Percentiles rank a stretch among this genome's conserved stretches.
Conservation (phyloP, 805 yeast genomes). For the Vanderwaltozyma polyspora region DNA sequence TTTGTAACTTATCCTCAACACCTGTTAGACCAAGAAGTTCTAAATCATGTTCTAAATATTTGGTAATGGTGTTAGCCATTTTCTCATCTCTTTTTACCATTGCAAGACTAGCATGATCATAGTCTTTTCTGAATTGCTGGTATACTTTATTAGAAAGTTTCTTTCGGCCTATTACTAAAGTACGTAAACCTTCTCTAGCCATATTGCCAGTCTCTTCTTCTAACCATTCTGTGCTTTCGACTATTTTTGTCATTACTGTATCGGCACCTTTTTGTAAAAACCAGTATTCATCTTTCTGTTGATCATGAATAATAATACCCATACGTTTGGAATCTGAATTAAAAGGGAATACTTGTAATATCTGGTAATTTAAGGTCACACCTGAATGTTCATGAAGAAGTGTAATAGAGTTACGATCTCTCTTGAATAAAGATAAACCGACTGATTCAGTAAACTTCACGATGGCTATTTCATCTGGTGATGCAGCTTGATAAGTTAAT, state of each 20-base stretch:
- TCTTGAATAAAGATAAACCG: conserved; percentile 66
- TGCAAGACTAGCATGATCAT: conserved; percentile 61
- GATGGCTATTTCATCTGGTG: conserved; percentile 97
- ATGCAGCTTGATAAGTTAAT: conserved; percentile 87
- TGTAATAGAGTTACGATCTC: conserved; percentile 72
- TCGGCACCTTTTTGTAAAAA: conserved; percentile 94
- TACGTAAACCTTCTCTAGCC: conserved; percentile 97
- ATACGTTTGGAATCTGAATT: conserved; percentile 91
- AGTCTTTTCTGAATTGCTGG: conserved; percentile 52
- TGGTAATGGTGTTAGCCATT: conserved; percentile 57
- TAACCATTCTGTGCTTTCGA: conserved; percentile 83
- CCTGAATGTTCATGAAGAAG: conserved; percentile 53
- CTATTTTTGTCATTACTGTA: conserved; percentile 79
- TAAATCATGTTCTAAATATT: conserved; percentile 67
- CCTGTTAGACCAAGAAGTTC: conserved; percentile 91
- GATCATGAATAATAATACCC: conserved; percentile 76
- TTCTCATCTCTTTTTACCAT: conserved; percentile 70
- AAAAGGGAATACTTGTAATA: conserved; percentile 83
- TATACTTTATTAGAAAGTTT: conserved; percentile 43
- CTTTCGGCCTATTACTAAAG: conserved; percentile 87
- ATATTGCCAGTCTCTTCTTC: conserved; percentile 95
- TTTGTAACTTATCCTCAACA: conserved; percentile 90
- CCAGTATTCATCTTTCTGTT: conserved; percentile 58
- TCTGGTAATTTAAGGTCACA: conserved; percentile 43
- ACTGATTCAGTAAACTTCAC: conserved; percentile 82